phyloP scores from a whole-genome alignment of 129 eudicot genomes.

The Apium graveolens region DNA sequence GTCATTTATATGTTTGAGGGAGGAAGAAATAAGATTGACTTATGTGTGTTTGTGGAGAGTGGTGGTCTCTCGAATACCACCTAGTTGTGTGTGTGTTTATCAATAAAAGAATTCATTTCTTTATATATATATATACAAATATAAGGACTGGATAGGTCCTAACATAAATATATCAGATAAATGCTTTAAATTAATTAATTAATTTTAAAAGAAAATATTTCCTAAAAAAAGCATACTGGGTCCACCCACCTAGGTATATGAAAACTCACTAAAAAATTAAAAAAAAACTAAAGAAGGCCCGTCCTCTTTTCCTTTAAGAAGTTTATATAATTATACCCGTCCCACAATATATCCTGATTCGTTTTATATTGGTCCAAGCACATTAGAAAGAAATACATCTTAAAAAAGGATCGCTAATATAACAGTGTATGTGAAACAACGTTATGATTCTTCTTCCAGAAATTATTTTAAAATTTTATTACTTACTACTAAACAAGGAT shows the following conservation, averaged over 20 bases:
- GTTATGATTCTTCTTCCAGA: not conserved
- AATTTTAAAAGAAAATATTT: not conserved
- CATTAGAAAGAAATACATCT: not conserved
- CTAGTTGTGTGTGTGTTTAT: no score
- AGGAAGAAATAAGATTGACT: no score
- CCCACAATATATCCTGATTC: not conserved
- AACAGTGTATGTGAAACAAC: not conserved
- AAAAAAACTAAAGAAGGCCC: not conserved
- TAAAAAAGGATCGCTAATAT: not conserved
- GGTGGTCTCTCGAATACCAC: no score
- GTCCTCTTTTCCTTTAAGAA: not conserved
- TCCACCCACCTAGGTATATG: not conserved
- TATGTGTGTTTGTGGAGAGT: no score
- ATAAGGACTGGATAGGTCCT: no score
- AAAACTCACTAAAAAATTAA: not conserved
- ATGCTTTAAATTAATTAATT: not conserved
- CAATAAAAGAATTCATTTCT: no score
- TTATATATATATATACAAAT: no score
- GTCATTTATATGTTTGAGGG: no score
- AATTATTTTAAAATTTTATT: not conserved
- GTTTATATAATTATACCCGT: not conserved
- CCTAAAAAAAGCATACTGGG: not conserved
- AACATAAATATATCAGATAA: slow-evolving; percentile 1
- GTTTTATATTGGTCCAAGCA: not conserved
- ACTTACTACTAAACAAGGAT: not conserved